Percentiles rank a stretch among this genome's conserved stretches.
These are phyloP conservation scores for Citrus reticulata DNA, from an alignment of 345 rosid species.

Conservation along the genomic window DNA sequence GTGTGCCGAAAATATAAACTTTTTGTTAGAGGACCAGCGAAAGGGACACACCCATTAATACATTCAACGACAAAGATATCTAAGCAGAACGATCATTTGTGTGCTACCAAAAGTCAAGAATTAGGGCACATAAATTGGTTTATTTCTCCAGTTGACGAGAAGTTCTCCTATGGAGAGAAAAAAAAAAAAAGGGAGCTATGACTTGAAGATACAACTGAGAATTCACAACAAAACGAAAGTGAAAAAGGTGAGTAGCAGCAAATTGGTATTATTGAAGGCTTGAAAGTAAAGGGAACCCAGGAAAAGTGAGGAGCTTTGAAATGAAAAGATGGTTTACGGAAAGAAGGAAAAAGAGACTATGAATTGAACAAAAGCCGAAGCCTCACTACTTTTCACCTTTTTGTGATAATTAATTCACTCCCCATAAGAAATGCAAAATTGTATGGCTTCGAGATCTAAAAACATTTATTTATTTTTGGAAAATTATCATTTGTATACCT, in stretches of 20 bases:
- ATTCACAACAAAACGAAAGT: too few relatives aligned
- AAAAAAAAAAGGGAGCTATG: not conserved
- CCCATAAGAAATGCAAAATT: not conserved
- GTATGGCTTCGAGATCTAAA: too few relatives aligned
- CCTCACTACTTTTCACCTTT: not conserved
- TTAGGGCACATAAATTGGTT: not conserved
- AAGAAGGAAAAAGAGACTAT: not conserved
- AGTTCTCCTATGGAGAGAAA: too few relatives aligned
- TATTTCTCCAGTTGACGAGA: too few relatives aligned
- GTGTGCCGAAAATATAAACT: too few relatives aligned
- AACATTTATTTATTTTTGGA: too few relatives aligned
- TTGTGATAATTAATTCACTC: not conserved
- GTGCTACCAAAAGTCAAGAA: not conserved
- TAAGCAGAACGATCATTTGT: not conserved
- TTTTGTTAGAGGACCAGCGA: too few relatives aligned
- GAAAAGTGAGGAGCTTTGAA: not conserved
- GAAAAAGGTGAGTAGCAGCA: not conserved
- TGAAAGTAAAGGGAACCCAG: not conserved
- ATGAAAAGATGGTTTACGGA: not conserved
- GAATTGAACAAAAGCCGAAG: not conserved
- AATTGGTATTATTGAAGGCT: not conserved
- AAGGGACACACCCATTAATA: too few relatives aligned
- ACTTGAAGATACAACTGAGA: not conserved
- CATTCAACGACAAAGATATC: too few relatives aligned
- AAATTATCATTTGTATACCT: too few relatives aligned